Conservation (phyloP, 345 rosid genomes). For the Eucalyptus cloeziana region DNA sequence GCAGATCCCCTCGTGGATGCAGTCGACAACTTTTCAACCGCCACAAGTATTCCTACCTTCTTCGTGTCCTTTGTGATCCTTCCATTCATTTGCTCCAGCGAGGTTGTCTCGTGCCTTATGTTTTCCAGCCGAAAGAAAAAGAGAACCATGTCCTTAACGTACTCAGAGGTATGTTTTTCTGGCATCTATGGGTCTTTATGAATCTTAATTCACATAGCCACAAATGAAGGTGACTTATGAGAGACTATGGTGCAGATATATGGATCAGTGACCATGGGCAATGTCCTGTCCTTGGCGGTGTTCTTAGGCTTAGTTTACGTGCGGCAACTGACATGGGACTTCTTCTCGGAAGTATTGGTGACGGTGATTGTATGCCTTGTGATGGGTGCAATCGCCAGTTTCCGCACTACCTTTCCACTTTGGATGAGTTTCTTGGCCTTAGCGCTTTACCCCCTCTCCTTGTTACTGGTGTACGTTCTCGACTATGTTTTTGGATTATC, state of each 20-base stretch:
- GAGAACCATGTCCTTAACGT: conserved; percentile 23
- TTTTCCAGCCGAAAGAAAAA: conserved; percentile 24
- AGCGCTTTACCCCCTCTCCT: conserved; percentile 33
- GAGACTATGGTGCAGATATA: conserved; percentile 21
- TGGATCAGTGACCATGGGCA: conserved; percentile 41
- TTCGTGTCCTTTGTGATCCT: conserved; percentile 28
- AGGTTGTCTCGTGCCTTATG: conserved; percentile 30
- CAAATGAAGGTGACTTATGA: background rate
- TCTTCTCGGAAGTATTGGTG: conserved; percentile 30
- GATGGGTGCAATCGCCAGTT: conserved; percentile 27
- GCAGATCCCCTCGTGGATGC: conserved; percentile 38
- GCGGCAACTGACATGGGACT: conserved; percentile 37
- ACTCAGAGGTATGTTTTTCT: conserved; percentile 22
- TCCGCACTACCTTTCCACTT: conserved; percentile 35
- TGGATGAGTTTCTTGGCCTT: conserved; percentile 31
- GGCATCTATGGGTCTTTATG: no score
- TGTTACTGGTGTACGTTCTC: conserved; percentile 31
- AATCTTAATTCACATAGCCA: background rate
- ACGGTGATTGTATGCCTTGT: conserved; percentile 27
- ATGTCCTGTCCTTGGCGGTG: conserved; percentile 27
- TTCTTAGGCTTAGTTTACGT: conserved; percentile 35
- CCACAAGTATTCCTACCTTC: conserved; percentile 33
- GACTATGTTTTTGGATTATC: conserved; percentile 38
- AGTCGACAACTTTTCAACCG: conserved; percentile 27
- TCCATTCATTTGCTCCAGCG: conserved; percentile 29